These are phyloP conservation scores for Tricholomella constricta DNA, from an alignment of 768 basidiomycete genomes.

Conservation along the genomic window DNA sequence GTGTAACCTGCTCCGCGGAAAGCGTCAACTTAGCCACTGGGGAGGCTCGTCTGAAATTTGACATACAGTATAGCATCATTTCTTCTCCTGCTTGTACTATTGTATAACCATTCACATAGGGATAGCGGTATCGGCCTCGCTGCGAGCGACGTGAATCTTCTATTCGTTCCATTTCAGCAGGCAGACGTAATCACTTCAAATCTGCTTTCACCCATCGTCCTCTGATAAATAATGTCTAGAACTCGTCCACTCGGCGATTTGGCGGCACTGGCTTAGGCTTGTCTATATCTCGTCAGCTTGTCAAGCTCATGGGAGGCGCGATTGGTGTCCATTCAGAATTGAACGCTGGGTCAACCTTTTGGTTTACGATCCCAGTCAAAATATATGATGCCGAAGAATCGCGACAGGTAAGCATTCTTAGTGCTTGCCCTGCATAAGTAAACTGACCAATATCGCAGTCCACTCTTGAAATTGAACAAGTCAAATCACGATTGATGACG, in stretches of 20 bases:
- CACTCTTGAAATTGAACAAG: constrained; percentile 44
- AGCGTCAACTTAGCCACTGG: constrained; percentile 31
- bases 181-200: constrained; percentile 47
- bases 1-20: constrained; percentile 62
- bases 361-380: constrained; percentile 73
- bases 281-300: constrained; percentile 73
- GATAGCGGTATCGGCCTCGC: constrained; percentile 77
- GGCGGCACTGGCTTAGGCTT: constrained; percentile 79
- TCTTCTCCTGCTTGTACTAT: not conserved
- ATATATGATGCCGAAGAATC: constrained; percentile 58
- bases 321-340: constrained; percentile 71
- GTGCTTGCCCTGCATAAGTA: not conserved
- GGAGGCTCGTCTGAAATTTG: constrained; percentile 61
- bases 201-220: not conserved
- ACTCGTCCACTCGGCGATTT: constrained; percentile 73
- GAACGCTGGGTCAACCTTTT: constrained; percentile 66
- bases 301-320: constrained; percentile 74
- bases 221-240: constrained; percentile 28
- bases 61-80: constrained; percentile 51
- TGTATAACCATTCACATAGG: constrained; percentile 32
- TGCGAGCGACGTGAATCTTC: constrained; percentile 60
- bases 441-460: constrained; percentile 35
- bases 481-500: constrained; percentile 48
- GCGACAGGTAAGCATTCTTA: constrained; percentile 42
- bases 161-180: constrained; percentile 79